Evolutionary conservation across 164 flowering plant genomes (phyloP).

Genomic region (Magnolia kwangsiensis): DNA sequence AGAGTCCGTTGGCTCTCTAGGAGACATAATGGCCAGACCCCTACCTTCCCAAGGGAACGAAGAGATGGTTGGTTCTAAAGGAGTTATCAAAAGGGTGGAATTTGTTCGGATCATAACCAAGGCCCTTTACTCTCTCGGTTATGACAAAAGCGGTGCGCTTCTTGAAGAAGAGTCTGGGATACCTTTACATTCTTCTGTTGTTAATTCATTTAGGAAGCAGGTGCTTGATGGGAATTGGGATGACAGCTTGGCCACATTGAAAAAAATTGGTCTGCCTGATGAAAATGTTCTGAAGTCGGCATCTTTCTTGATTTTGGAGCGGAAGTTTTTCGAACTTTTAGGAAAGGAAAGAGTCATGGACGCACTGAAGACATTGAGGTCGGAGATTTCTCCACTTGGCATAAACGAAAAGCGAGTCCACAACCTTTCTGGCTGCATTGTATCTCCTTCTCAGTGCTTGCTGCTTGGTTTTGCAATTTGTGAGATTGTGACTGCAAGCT

Average conservation of each 20-base stretch:
- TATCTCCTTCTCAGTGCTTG: slow-evolving; percentile 36
- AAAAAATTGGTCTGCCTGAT: slow-evolving; percentile 45
- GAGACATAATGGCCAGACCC: slow-evolving; percentile 72
- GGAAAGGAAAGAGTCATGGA: slow-evolving; percentile 42
- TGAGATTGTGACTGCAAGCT: slow-evolving; percentile 26
- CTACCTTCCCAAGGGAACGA: slow-evolving; percentile 52
- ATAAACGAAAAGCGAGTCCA: slow-evolving; percentile 45
- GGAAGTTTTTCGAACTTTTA: slow-evolving; percentile 67
- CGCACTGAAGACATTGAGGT: slow-evolving; percentile 64
- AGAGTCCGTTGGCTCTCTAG: slow-evolving; percentile 44
- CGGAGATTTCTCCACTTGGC: slow-evolving; percentile 67
- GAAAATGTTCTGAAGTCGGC: slow-evolving; percentile 52
- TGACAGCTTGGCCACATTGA: slow-evolving; percentile 61
- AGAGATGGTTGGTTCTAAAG: slow-evolving; percentile 63
- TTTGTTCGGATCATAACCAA: slow-evolving; percentile 67
- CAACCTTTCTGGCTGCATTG: slow-evolving; percentile 57
- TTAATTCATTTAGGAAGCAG: slow-evolving; percentile 52
- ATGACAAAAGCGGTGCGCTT: slow-evolving; percentile 54
- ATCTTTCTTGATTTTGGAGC: slow-evolving; percentile 71
- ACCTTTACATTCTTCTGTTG: slow-evolving; percentile 57
- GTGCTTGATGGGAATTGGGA: slow-evolving; percentile 71
- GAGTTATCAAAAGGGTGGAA: slow-evolving; percentile 60
- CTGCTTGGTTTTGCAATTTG: slow-evolving; percentile 26
- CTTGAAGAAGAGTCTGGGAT: slow-evolving; percentile 92
- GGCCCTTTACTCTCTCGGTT: slow-evolving; percentile 80